These are phyloP conservation scores for Podila clonocystis DNA, from an alignment of 192 early-diverging fungal genomes.

Conservation along the genomic window DNA sequence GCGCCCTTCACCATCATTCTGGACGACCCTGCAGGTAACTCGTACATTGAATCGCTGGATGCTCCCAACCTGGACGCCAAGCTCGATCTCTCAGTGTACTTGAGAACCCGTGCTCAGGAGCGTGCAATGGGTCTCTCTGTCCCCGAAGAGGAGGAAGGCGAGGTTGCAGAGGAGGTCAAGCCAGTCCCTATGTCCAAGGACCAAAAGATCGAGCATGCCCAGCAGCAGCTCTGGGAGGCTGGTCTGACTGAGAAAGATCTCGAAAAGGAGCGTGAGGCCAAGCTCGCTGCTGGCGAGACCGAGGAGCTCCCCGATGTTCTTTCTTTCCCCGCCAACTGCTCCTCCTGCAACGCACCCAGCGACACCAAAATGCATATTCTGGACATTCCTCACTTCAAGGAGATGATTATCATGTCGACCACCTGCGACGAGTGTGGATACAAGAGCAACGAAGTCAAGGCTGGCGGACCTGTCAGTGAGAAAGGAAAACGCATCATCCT, in stretches of 20 bases:
- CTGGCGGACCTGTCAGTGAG: constrained; percentile 85
- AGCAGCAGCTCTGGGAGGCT: constrained; percentile 49
- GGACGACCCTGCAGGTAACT: constrained; percentile 94
- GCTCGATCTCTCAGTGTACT: constrained; percentile 71
- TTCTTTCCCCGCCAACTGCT: constrained; percentile 88
- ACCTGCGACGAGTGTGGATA: constrained; percentile 92
- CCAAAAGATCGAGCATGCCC: constrained; percentile 32
- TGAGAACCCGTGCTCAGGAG: constrained; percentile 82
- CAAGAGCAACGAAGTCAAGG: constrained; percentile 97
- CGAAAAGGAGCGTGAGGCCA: constrained; percentile 22
- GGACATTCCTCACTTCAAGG: constrained; percentile 95
- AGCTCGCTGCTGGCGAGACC: constrained; percentile 30
- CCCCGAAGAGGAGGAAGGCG: constrained; percentile 61
- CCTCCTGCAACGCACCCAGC: constrained; percentile 77
- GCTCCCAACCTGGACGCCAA: constrained; percentile 81
- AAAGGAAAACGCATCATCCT: constrained; percentile 86
- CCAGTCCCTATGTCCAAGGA: constrained; percentile 38
- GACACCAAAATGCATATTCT: constrained; percentile 93
- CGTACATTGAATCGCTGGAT: constrained; percentile 88
- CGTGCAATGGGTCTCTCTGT: constrained; percentile 76
- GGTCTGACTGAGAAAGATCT: constrained; percentile 40
- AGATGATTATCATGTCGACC: constrained; percentile 96
- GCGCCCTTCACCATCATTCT: constrained; percentile 79
- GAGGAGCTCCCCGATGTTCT: constrained; percentile 78
- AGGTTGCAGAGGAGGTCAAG: constrained; percentile 10